phyloP scores from a whole-genome alignment of 1,139 yeast genomes.

The Lodderomyces beijingensis region DNA sequence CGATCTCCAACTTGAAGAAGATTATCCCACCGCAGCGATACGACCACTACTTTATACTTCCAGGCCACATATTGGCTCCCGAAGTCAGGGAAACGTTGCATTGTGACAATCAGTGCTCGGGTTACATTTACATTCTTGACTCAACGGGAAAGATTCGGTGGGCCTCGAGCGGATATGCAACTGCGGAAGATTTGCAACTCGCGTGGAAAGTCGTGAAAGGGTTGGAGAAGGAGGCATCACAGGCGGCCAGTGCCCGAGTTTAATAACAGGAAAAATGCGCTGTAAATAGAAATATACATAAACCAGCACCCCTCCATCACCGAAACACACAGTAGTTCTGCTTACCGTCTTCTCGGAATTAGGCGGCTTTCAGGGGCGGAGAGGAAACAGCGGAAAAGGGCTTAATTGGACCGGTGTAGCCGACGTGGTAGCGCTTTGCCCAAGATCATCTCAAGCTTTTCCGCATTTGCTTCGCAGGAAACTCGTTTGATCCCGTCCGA shows the following conservation, averaged over 20 bases:
- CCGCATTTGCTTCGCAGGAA: too few species aligned
- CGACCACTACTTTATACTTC: conserved; percentile 57
- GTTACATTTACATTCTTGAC: conserved; percentile 80
- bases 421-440: too few species aligned
- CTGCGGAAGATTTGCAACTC: conserved; percentile 54
- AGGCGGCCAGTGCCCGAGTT: background rate
- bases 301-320: too few species aligned
- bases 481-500: too few species aligned
- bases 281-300: too few species aligned
- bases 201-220: conserved; percentile 67
- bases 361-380: too few species aligned
- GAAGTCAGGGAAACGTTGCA: conserved; percentile 56
- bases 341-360: too few species aligned
- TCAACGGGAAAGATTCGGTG: conserved; percentile 72
- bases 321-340: too few species aligned
- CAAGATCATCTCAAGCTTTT: too few species aligned
- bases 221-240: conserved; percentile 25
- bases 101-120: conserved; percentile 75
- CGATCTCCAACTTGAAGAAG: conserved; percentile 42
- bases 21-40: conserved; percentile 49
- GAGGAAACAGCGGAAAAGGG: too few species aligned
- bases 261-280: too few species aligned
- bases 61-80: conserved; percentile 56
- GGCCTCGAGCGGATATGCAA: conserved; percentile 86
- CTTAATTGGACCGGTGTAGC: too few species aligned